phyloP scores from a whole-genome alignment of 257 asterid genomes.

The Penstemon barbatus region DNA sequence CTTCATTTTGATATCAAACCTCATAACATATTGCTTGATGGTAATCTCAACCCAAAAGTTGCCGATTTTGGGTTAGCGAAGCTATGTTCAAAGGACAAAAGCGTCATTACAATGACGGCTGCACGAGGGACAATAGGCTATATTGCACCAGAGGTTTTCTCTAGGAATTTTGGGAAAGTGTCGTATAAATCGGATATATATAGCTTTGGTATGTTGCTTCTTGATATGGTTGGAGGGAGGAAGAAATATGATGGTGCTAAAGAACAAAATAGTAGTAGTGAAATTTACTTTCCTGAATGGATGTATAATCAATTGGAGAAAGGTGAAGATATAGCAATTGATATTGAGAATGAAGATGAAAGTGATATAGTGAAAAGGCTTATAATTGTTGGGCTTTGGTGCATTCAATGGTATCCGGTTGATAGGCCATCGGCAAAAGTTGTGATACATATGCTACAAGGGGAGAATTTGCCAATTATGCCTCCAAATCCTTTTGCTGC shows the following conservation, averaged over 20 bases:
- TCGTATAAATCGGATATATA: constrained; percentile 66
- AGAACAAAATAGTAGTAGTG: constrained; percentile 32
- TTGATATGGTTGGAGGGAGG: constrained; percentile 64
- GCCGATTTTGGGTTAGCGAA: constrained; percentile 75
- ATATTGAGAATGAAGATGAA: constrained; percentile 50
- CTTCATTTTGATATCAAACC: too few relatives aligned
- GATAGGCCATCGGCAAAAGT: constrained; percentile 68
- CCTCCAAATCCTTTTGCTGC: constrained; percentile 71
- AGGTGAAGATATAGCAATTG: constrained; percentile 50
- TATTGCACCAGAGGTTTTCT: constrained; percentile 36
- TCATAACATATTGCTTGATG: too few relatives aligned
- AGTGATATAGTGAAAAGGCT: constrained; percentile 49
- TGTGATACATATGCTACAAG: constrained; percentile 68
- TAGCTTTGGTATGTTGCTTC: constrained; percentile 69
- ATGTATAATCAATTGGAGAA: constrained; percentile 71
- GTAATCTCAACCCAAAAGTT: constrained; percentile 22
- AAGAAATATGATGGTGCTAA: constrained; percentile 29
- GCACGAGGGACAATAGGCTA: neutral
- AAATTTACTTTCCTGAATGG: constrained; percentile 69
- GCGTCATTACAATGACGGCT: constrained; percentile 60
- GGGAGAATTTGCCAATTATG: constrained; percentile 50
- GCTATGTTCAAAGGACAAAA: constrained; percentile 57
- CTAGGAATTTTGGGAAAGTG: constrained; percentile 68
- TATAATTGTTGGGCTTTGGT: constrained; percentile 46
- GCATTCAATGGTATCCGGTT: constrained; percentile 48